Percentiles rank a stretch among this genome's conserved stretches.
These are phyloP conservation scores for Purshia tridentata DNA, from an alignment of 306 rosid genomes.

Conservation along the genomic window DNA sequence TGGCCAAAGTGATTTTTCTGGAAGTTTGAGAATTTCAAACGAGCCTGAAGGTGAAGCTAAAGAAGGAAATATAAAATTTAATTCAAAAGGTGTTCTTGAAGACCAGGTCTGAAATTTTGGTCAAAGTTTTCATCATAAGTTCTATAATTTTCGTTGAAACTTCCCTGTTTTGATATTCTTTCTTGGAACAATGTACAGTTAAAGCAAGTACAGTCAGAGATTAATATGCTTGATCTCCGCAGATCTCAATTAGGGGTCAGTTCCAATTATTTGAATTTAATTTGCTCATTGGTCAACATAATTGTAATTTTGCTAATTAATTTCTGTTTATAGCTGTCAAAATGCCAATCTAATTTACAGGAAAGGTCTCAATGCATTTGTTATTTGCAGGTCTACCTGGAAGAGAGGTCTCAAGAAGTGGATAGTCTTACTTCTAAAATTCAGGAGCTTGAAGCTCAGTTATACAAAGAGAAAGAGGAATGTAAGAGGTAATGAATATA, in stretches of 20 bases:
- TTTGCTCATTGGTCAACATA: constrained; percentile 10
- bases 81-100: constrained; percentile 54
- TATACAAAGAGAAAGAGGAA: constrained; percentile 68
- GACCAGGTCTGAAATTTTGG: constrained; percentile 55
- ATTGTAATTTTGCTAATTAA: neutral
- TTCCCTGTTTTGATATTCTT: constrained; percentile 18
- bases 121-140: constrained; percentile 13
- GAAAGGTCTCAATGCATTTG: constrained; percentile 1
- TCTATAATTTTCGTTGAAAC: constrained; percentile 2
- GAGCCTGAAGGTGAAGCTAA: constrained; percentile 50
- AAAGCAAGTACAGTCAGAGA: constrained; percentile 58
- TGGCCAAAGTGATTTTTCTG: constrained; percentile 65
- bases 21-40: constrained; percentile 53
- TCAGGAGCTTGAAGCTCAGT: constrained; percentile 83
- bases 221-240: constrained; percentile 49
- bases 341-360: neutral
- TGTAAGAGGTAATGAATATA: constrained; percentile 55
- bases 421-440: constrained; percentile 82
- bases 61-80: constrained; percentile 49
- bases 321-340: neutral
- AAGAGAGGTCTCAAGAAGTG: constrained; percentile 77
- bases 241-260: constrained; percentile 70
- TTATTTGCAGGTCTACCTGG: constrained; percentile 54
- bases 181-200: constrained; percentile 55
- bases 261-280: constrained; percentile 32